Base-by-base conservation (phyloP, 352 stramenopile species). In the Globisporangium radiosum region DNA sequence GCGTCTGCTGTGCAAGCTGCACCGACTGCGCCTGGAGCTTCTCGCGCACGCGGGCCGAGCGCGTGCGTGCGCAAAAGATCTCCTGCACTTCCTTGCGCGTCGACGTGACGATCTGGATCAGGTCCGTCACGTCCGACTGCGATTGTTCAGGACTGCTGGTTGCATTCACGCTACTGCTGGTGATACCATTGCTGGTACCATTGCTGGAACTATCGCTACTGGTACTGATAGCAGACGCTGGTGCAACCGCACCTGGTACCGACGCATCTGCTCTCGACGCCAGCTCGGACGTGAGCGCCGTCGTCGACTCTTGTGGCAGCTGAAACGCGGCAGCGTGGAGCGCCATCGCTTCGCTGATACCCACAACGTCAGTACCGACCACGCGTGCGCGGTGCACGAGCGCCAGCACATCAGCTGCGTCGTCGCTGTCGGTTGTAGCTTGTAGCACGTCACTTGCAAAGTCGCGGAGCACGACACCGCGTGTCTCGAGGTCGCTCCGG, bases 21-120 rank as follows among this genome's bases (percentile, higher is more conserved):
- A 86, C 13, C 10, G 81, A 85, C 53, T 88, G 81, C 19, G 57
- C 58, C 61, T 90, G 81, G 36, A 88, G 59, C 56, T 90, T 90
- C 54, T 87, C 73, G 17, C 81, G 81, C 55, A 88, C 76, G 8
- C 81, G 81, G 15, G 74, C 76, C n/a, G 81, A 90, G 8, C 81
- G 68, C 1, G 76, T 71, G 50, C 76, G 68, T 47, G 83, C 76
- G 3, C 64, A 63, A 25, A 72, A 84, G 48, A 90, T 68, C 33
- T 87, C 68, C 5, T 59, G 48, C 4, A 69, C 54, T 25, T 69
- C 65, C 17, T 67, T 64, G 7, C 62, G 67, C 14, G 76, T 88
- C 15, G 80, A 83, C 6, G 68, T 71, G 17, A 90, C 55, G 42
- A 90, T 78, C 54, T 85, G 73, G 7, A 88, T 68, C 42, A 90